Base-by-base conservation (phyloP, 148 eudicot species). In the Chenopodium album region DNA sequence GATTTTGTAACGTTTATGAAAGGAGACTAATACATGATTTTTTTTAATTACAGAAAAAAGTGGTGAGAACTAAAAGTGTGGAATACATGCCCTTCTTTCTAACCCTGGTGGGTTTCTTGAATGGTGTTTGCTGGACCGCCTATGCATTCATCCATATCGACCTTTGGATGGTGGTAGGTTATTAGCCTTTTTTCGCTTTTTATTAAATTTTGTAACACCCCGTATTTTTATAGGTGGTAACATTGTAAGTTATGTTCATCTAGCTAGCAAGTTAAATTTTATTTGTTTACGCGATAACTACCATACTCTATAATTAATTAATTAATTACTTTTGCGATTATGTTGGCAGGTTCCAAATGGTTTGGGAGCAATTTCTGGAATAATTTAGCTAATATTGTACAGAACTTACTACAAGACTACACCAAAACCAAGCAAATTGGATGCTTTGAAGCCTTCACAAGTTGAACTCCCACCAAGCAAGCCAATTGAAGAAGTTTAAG, bases 11-110 rank as follows among this genome's bases (percentile, higher is more conserved):
- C 41, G 7, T 37, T 37, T 37, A 37, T 37, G 41, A 37, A 37
- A 37, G 0, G 41, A 37, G 0, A 37, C 41, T 37, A 37, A 37
- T 37, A 37, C 41, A 37, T 0, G 7, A 37, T 34, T 37, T 37
- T 37, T 37, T 54, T 74, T 79, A 20, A 11, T n/a, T 71, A 2
- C 87, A 94, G 97, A 60, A 76, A 16, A 65, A 34, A 34, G 98
- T 92, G 44, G 89, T 96, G 8, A 84, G 31, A 86, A 92, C 97
- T 1, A 92, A 90, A 86, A 96, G 98, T 59, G 99, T 96, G 0
- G 92, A 89, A 73, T 96, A 81, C 90, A 91, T 96, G 98, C 99
- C 99, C 0, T 89, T 94, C 26, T 80, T 71, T 72, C 70, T 96
- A 44, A 89, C 99, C 28, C 76, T 91, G 0, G 87, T 94, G n/a